Conservation (phyloP, 164 flowering plant species). For the Cinnamomum chago region DNA sequence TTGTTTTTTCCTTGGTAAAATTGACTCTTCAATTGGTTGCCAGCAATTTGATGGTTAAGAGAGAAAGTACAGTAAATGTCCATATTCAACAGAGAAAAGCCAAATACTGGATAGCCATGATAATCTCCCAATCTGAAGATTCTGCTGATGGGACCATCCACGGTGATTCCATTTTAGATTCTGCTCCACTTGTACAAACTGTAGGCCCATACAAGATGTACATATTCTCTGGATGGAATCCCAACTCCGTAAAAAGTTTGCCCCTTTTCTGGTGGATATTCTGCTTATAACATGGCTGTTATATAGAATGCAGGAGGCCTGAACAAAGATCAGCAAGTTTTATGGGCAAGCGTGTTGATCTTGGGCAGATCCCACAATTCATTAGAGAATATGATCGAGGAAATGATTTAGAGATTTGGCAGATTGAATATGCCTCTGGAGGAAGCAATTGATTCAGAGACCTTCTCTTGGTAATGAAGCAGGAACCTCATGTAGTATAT, state of each 20-base stretch:
- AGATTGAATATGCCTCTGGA: slow-evolving; percentile 39
- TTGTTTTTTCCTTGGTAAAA: too few species aligned
- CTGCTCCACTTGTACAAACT: neutral
- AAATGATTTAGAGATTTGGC: slow-evolving; percentile 78
- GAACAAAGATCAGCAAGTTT: slow-evolving; percentile 31
- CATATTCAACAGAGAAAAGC: neutral
- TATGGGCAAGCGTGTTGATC: slow-evolving; percentile 51
- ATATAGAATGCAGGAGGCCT: slow-evolving; percentile 35
- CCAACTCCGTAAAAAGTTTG: neutral
- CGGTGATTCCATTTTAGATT: neutral
- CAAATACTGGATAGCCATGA: neutral
- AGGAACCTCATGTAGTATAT: neutral
- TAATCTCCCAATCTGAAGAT: neutral
- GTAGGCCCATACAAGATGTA: neutral
- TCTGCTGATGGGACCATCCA: neutral
- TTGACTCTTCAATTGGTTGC: neutral
- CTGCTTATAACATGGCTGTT: neutral
- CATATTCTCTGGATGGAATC: neutral
- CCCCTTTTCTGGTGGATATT: neutral
- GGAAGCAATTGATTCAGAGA: neutral
- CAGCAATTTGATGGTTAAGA: neutral
- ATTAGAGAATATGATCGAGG: slow-evolving; percentile 66
- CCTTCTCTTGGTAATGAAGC: neutral
- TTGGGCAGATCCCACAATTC: slow-evolving; percentile 60
- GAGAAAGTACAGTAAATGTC: neutral